phyloP scores from a whole-genome alignment of 2,329 filamentous ascomycete genomes.

The Aspergillus versicolor region DNA sequence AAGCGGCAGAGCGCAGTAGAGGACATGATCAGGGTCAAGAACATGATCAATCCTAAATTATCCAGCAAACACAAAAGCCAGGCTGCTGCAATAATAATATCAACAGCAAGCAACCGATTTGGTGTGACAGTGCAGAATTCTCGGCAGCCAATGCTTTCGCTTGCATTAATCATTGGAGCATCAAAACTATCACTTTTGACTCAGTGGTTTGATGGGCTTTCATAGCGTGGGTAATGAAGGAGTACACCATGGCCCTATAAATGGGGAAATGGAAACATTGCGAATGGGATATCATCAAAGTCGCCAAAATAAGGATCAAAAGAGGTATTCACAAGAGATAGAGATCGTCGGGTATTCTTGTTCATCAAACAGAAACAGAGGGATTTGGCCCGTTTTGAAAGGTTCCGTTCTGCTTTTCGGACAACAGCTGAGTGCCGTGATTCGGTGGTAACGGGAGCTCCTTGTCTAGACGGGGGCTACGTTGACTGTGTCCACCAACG shows the following conservation, averaged over 20 bases:
- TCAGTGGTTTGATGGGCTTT: conserved; percentile 17
- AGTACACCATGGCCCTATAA: conserved; percentile 14
- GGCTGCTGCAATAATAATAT: conserved; percentile 10
- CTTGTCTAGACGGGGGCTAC: conserved; percentile 42
- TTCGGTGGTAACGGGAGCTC: conserved; percentile 29
- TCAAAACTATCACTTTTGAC: conserved; percentile 24
- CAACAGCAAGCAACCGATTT: conserved; percentile 12
- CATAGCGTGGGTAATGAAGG: conserved; percentile 13
- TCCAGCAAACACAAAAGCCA: conserved; percentile 10
- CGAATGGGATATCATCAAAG: conserved; percentile 23
- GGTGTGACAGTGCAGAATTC: conserved; percentile 15
- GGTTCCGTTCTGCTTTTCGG: conserved; percentile 27
- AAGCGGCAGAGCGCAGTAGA: conserved; percentile 8
- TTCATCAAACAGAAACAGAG: conserved; percentile 7
- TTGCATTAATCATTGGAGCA: conserved; percentile 35
- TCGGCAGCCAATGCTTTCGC: conserved; percentile 23
- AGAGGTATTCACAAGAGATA: not conserved
- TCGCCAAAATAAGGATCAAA: conserved; percentile 10
- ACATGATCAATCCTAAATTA: conserved; percentile 7
- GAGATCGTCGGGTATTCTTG: not conserved
- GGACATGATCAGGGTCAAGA: conserved; percentile 1
- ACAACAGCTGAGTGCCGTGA: conserved; percentile 14
- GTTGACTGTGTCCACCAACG: conserved; percentile 59
- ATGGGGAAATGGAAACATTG: conserved; percentile 18
- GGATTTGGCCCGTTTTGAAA: conserved; percentile 9